Base-by-base conservation (phyloP, 2,329 filamentous ascomycete species). In the Penicillium expansum region DNA sequence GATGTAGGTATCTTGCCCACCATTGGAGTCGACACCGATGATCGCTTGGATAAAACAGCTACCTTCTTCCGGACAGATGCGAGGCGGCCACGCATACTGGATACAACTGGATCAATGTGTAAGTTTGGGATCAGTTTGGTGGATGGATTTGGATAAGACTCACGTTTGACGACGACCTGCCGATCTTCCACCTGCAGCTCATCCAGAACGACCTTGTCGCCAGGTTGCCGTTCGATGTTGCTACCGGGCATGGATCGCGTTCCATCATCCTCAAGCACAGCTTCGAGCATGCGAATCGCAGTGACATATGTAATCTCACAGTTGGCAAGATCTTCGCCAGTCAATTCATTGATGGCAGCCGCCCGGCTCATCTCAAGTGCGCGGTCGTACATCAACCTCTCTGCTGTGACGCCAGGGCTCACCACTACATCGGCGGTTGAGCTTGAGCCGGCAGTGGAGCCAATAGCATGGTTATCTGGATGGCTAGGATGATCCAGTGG, bases 331-430 rank as follows among this genome's bases (percentile, higher is more conserved):
- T 97, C 92, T 61, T 94, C 90, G 56, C 93, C 92, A 2, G 94
- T 91, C 48, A 99, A 89, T 76, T 99, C 94, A 67, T 96, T 95
- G 69, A 97, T 94, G 8, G 94, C 94, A 8, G 94, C 93, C 4
- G 90, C 86, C 51, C 92, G 86, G 72, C 92, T 97, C 94, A 99
- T 97, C 73, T 99, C 94, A 22, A 97, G 79, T 0, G 94, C 94
- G 45, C 94, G 90, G 66, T 99, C 94, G 71, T 97, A 99, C 92
- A 99, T 97, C 44, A 99, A 80, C 76, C 92, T 96, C 77, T 97
- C 94, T 0, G 94, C 94, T 22, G 92, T 97, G 55, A 97, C 87
- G 1, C 93, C 94, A 2, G 90, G 86, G 14, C 90, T 96, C 27
- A 99, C 82, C 47, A 89, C 84, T 27, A 97, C 91, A 51, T 94